Conservation (phyloP, 306 rosid species). For the Ormosia emarginata region DNA sequence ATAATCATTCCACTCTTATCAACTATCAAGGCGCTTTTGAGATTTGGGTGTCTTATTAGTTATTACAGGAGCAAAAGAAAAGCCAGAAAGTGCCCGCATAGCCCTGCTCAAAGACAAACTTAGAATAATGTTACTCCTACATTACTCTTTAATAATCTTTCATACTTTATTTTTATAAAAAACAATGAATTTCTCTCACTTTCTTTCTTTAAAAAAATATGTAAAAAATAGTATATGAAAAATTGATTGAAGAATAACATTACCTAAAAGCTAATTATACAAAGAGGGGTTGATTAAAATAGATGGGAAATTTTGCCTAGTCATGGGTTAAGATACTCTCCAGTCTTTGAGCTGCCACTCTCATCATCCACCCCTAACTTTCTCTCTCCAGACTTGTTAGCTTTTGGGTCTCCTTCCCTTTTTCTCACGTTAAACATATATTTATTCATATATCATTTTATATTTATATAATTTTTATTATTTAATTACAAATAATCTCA, state of each 20-base stretch:
- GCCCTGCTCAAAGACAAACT: neutral
- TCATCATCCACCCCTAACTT: conserved; percentile 23
- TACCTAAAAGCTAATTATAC: no score
- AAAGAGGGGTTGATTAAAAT: neutral
- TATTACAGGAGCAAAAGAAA: conserved; percentile 37
- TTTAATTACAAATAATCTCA: no score
- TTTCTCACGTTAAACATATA: neutral
- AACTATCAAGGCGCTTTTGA: conserved; percentile 29
- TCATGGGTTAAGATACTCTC: conserved; percentile 44
- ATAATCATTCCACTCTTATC: conserved; percentile 18
- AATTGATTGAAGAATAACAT: no score
- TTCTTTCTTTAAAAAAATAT: no score
- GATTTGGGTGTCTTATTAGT: conserved; percentile 62
- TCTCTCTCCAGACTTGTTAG: conserved; percentile 35
- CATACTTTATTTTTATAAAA: no score
- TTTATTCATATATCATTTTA: no score
- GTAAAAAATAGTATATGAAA: no score
- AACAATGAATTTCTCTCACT: no score
- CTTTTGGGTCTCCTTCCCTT: conserved; percentile 12
- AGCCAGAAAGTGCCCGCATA: conserved; percentile 41
- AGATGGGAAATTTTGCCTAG: neutral
- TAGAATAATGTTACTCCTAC: no score
- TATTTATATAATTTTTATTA: no score
- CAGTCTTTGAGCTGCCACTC: conserved; percentile 37
- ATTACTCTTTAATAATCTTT: no score